Conservation (phyloP, 2,329 filamentous ascomycete genomes). For the Periconia digitata region DNA sequence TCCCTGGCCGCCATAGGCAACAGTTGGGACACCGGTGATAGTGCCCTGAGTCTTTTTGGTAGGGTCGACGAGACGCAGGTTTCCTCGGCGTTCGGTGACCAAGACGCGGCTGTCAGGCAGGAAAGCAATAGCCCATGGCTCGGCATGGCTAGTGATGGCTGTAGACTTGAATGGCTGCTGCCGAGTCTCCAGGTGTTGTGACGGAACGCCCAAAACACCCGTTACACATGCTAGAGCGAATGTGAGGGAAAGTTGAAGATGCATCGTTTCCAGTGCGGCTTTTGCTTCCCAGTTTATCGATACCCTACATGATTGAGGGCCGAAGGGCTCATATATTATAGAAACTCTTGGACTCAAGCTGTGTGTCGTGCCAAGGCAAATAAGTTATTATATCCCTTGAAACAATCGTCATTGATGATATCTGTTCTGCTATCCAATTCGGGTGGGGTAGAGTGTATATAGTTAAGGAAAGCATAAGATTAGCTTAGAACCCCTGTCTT, state of each 20-base stretch:
- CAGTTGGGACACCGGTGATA: slow-evolving; percentile 18
- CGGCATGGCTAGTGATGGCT: slow-evolving; percentile 15
- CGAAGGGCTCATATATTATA: slow-evolving; percentile 3
- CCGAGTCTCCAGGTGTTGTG: slow-evolving; percentile 16
- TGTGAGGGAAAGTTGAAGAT: slow-evolving; percentile 16
- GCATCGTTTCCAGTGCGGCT: slow-evolving; percentile 11
- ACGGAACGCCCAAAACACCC: slow-evolving; percentile 16
- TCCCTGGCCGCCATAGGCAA: slow-evolving; percentile 19
- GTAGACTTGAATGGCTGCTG: slow-evolving; percentile 18
- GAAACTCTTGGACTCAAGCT: slow-evolving; percentile 5
- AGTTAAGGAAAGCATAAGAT: background rate
- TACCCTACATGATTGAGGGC: slow-evolving; percentile 7
- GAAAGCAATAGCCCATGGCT: slow-evolving; percentile 20
- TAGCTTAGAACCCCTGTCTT: background rate
- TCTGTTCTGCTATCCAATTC: background rate
- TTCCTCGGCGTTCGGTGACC: slow-evolving; percentile 17
- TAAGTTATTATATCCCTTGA: background rate
- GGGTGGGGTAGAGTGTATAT: background rate
- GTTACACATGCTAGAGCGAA: slow-evolving; percentile 16
- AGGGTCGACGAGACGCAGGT: slow-evolving; percentile 17
- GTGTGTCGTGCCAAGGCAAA: slow-evolving; percentile 6
- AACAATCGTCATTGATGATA: background rate
- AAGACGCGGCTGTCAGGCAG: slow-evolving; percentile 19
- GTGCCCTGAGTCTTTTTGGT: slow-evolving; percentile 12
- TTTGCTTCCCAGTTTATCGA: slow-evolving; percentile 6